Conservation (phyloP, 1,284 basidiomycete genomes). For the Trametes pubescens region DNA sequence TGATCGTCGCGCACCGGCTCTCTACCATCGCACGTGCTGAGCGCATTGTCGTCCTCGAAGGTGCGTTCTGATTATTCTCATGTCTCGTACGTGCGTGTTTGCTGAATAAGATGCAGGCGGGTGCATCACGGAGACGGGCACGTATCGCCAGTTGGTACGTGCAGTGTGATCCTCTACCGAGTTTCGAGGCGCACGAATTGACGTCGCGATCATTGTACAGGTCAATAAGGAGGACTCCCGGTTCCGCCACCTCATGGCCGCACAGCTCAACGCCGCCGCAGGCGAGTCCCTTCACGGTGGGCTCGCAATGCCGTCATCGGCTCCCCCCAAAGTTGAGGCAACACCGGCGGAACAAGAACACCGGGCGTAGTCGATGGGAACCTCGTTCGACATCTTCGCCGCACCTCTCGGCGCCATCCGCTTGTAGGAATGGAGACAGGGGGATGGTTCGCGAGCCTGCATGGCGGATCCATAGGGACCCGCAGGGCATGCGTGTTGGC, state of each 20-base stretch:
- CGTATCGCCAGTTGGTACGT: conserved; percentile 80
- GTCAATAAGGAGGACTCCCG: conserved; percentile 72
- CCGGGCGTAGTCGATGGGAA: neutral
- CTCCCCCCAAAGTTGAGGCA: neutral
- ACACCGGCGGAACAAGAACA: conserved; percentile 4
- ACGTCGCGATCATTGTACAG: conserved; percentile 44
- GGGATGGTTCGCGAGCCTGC: neutral
- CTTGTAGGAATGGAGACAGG: neutral
- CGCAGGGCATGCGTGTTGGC: neutral
- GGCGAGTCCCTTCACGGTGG: conserved; percentile 31
- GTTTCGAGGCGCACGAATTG: neutral
- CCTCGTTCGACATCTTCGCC: neutral
- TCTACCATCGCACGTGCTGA: conserved; percentile 88
- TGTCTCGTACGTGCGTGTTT: neutral
- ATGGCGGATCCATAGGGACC: neutral
- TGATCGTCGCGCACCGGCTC: conserved; percentile 89
- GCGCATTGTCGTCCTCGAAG: conserved; percentile 87
- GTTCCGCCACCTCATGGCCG: conserved; percentile 87
- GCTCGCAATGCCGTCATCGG: neutral
- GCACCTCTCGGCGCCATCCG: neutral
- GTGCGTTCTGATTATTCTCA: conserved; percentile 44
- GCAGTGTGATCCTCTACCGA: neutral
- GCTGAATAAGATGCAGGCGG: conserved; percentile 59
- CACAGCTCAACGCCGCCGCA: conserved; percentile 73
- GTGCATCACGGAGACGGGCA: conserved; percentile 83